A percentile compares a stretch with the other conserved stretches of the same genome.
Conservation (phyloP, 805 yeast species). For the Kluyveromyces lactis region DNA sequence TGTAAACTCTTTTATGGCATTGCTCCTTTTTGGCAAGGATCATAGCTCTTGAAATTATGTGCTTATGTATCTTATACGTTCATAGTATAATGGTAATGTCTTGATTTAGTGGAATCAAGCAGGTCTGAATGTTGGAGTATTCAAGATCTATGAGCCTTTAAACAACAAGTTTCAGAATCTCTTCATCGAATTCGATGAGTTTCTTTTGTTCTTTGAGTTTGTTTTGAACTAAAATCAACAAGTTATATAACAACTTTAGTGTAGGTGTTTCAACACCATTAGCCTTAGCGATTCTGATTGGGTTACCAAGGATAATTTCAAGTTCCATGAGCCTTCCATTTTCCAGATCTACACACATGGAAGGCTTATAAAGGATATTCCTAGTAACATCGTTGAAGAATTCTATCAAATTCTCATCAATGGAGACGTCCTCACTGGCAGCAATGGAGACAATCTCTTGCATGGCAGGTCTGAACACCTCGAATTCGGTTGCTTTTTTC, state of each 20-base stretch:
- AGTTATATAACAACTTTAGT: slow-evolving; percentile 46
- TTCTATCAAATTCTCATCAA: slow-evolving; percentile 41
- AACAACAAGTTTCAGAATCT: slow-evolving; percentile 2
- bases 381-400: slow-evolving; percentile 45
- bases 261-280: slow-evolving; percentile 48
- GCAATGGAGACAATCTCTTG: slow-evolving; percentile 55
- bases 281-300: slow-evolving; percentile 40
- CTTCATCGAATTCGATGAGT: slow-evolving; percentile 20
- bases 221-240: slow-evolving; percentile 55
- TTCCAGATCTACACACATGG: slow-evolving; percentile 59
- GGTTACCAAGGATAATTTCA: slow-evolving; percentile 64
- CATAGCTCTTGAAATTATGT: too few relatives aligned
- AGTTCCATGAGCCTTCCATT: slow-evolving; percentile 60
- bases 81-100: too few relatives aligned
- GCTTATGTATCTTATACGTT: too few relatives aligned
- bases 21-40: too few relatives aligned
- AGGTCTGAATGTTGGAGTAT: too few relatives aligned
- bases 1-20: too few relatives aligned
- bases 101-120: too few relatives aligned
- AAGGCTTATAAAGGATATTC: slow-evolving; percentile 48
- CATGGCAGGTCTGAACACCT: slow-evolving; percentile 48
- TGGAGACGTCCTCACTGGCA: slow-evolving; percentile 44
- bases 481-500: slow-evolving; percentile 25
- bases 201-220: slow-evolving; percentile 52
- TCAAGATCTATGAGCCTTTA: too few relatives aligned